These are phyloP conservation scores for Rhododendron kiyosumense DNA, from an alignment of 148 eudicot genomes.

Conservation along the genomic window DNA sequence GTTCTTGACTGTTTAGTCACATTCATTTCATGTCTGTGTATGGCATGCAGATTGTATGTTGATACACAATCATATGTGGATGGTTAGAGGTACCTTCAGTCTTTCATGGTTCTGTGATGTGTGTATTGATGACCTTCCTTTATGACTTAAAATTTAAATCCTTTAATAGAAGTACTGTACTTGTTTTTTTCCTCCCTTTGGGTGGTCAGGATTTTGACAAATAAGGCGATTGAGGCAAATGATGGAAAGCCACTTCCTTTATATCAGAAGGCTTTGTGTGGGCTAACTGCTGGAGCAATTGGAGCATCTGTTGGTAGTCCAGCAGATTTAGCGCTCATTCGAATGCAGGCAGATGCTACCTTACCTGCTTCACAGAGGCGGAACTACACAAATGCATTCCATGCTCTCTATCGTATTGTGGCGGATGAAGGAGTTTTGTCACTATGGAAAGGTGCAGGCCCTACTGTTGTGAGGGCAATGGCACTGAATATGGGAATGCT, in stretches of 20 bases:
- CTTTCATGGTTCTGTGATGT: neutral
- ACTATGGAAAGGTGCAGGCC: constrained; percentile 92
- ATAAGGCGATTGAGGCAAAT: constrained; percentile 82
- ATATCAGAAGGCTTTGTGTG: constrained; percentile 92
- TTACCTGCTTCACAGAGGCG: constrained; percentile 75
- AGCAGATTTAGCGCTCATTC: constrained; percentile 88
- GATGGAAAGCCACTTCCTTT: constrained; percentile 95
- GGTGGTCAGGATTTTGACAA: constrained; percentile 54
- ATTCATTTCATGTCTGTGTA: neutral
- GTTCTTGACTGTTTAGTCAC: neutral
- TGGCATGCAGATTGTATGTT: neutral
- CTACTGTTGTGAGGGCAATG: constrained; percentile 96
- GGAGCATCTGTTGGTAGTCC: constrained; percentile 92
- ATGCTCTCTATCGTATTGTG: constrained; percentile 71
- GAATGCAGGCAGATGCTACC: constrained; percentile 99
- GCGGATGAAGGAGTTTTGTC: constrained; percentile 81
- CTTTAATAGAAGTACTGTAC: neutral
- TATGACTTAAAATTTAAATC: neutral
- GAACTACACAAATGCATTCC: constrained; percentile 87
- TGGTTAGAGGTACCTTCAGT: neutral
- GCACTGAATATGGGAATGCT: constrained; percentile 99
- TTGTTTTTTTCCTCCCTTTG: neutral
- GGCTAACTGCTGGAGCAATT: constrained; percentile 92
- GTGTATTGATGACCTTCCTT: neutral
- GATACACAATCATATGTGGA: neutral